phyloP scores from a whole-genome alignment of 768 basidiomycete genomes.

The Zangia roseola region DNA sequence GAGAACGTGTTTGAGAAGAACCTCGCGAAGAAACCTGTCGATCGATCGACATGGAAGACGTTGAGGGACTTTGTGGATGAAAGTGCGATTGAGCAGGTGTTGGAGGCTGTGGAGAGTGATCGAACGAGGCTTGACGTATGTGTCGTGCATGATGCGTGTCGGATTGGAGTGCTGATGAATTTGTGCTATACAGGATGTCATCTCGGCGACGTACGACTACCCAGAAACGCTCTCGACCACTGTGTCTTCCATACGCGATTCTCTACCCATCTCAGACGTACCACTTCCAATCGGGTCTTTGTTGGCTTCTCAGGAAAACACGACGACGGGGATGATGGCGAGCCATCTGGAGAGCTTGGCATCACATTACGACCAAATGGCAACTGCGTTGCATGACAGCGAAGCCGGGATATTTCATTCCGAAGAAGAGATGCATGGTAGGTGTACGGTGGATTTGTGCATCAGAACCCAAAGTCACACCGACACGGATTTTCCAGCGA shows the following conservation, averaged over 20 bases:
- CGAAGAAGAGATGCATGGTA: slow-evolving; percentile 71
- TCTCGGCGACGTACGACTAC: slow-evolving; percentile 64
- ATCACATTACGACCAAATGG: slow-evolving; percentile 78
- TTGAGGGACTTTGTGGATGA: slow-evolving; percentile 86
- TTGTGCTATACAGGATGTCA: slow-evolving; percentile 45
- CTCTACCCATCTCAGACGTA: slow-evolving; percentile 42
- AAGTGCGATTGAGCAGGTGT: slow-evolving; percentile 70
- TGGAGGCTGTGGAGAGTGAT: slow-evolving; percentile 73
- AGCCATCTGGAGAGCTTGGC: slow-evolving; percentile 67
- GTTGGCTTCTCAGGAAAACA: slow-evolving; percentile 47
- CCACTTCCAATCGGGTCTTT: slow-evolving; percentile 46
- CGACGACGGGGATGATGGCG: slow-evolving; percentile 76
- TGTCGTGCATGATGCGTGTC: neutral
- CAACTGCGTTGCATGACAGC: slow-evolving; percentile 58
- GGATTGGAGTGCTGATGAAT: neutral
- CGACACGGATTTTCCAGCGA: slow-evolving; percentile 43
- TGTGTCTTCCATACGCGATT: slow-evolving; percentile 53
- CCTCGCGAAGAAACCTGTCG: slow-evolving; percentile 26
- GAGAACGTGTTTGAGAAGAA: slow-evolving; percentile 21
- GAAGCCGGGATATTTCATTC: slow-evolving; percentile 67
- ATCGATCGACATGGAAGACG: slow-evolving; percentile 73
- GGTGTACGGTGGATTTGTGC: neutral
- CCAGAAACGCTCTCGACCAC: slow-evolving; percentile 59
- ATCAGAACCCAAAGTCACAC: neutral
- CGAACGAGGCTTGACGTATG: slow-evolving; percentile 66